These are phyloP conservation scores for Trametes meyenii DNA, from an alignment of 768 basidiomycete species.

Conservation along the genomic window DNA sequence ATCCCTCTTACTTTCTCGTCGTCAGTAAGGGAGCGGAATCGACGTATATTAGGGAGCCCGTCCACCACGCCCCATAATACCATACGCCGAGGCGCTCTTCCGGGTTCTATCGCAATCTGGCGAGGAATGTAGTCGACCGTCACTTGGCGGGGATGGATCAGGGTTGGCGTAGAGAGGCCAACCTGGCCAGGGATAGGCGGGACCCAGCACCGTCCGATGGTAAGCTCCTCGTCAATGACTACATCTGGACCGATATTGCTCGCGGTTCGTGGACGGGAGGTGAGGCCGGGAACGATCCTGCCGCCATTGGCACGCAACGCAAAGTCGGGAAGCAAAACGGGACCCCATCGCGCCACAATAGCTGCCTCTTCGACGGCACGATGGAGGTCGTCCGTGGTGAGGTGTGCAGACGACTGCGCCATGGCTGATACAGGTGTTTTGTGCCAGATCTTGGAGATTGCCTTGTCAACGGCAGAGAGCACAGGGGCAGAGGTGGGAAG, in stretches of 20 bases:
- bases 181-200: background rate
- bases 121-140: conserved; percentile 9
- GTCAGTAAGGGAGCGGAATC: background rate
- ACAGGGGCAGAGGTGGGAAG: too few species aligned
- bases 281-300: background rate
- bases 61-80: conserved; percentile 1
- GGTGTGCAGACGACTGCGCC: too few species aligned
- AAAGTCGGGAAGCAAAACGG: background rate
- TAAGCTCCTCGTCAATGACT: background rate
- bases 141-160: background rate
- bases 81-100: background rate
- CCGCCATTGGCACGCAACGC: background rate
- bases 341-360: background rate
- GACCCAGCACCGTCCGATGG: background rate
- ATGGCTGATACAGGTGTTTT: too few species aligned
- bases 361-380: background rate
- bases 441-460: too few species aligned
- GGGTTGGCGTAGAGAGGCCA: background rate
- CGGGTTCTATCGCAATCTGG: background rate
- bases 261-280: background rate
- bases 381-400: too few species aligned
- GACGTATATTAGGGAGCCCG: background rate
- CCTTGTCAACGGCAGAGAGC: too few species aligned
- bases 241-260: background rate
- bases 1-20: background rate